Base-by-base conservation (phyloP, 208 protist genomes). In the Trypanosoma vivax region DNA sequence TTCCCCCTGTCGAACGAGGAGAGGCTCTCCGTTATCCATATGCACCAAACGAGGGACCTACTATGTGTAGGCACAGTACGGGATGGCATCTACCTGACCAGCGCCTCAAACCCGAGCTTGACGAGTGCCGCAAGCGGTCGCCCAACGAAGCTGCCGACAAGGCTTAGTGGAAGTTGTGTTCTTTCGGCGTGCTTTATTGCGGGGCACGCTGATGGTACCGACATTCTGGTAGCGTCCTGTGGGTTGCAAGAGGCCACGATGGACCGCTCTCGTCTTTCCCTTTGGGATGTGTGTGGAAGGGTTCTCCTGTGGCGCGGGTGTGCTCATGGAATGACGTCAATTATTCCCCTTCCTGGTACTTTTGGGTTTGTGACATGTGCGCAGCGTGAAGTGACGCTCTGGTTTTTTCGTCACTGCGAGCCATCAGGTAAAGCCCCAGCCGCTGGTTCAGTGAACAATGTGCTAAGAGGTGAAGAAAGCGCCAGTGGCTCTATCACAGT, bases 171-270 rank as follows among this genome's bases (percentile, higher is more conserved):
- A 21, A 82, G 87, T 51, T 49, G 34, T 18, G 65, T 70, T 4
- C 76, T 75, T 58, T 53, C 67, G 13, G 81, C 70, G 9, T 77
- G 74, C n/a, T 90, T 93, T 49, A 38, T 79, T 14, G 55, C 76
- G 39, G 66, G 65, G 2, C 47, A 60, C 19, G 51, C 43, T 1
- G 58, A 47, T 24, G 46, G 27, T 13, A 31, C 42, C 6, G 67
- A 91, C 53, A 50, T 82, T 11, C 43, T 93, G 11, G 73, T 83
- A 23, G 76, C 79, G 37, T 93, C 85, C 14, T 88, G 81, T n/a
- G 59, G 73, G 11, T 70, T 84, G 19, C 28, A 46, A 3, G 74
- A 63, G 4, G 4, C 38, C 6, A 5, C 30, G 59, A 62, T 1
- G 60, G 67, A 38, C 48, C 54, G 19, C 37, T 56, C 13, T 65